These are phyloP conservation scores for Fusarium dlaminii DNA, from an alignment of 2,329 filamentous ascomycete genomes.

Conservation along the genomic window DNA sequence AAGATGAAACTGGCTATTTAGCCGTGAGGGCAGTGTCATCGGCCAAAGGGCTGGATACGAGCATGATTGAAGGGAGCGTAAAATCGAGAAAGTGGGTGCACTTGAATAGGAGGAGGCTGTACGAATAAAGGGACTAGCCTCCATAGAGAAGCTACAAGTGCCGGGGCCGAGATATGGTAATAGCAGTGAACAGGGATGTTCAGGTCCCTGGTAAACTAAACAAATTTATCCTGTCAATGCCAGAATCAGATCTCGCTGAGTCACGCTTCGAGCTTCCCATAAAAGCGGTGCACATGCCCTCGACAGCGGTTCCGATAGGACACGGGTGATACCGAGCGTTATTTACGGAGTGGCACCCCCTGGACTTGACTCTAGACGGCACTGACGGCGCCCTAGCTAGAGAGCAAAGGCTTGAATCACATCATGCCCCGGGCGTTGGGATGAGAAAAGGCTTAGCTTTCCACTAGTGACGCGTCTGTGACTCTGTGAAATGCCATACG, in stretches of 20 bases:
- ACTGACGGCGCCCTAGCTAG: neutral
- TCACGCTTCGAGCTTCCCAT: neutral
- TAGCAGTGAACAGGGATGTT: neutral
- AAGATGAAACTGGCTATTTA: neutral
- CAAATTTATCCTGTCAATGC: neutral
- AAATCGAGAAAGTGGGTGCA: neutral
- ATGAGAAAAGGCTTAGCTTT: neutral
- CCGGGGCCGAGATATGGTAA: neutral
- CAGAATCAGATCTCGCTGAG: neutral
- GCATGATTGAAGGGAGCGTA: neutral
- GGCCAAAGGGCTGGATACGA: neutral
- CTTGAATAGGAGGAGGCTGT: neutral
- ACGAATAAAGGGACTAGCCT: neutral
- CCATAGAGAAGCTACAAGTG: neutral
- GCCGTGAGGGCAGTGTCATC: neutral
- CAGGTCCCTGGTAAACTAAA: neutral
- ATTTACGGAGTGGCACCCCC: neutral
- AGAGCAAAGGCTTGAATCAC: neutral
- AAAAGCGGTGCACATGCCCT: neutral
- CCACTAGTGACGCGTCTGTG: neutral
- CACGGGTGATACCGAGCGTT: neutral
- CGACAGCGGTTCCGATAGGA: neutral
- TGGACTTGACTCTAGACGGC: neutral
- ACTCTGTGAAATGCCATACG: neutral
- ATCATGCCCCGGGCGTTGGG: neutral